These are phyloP conservation scores for Mortierella sp. DNA, from an alignment of 371 early-diverging fungal species.

Conservation along the genomic window DNA sequence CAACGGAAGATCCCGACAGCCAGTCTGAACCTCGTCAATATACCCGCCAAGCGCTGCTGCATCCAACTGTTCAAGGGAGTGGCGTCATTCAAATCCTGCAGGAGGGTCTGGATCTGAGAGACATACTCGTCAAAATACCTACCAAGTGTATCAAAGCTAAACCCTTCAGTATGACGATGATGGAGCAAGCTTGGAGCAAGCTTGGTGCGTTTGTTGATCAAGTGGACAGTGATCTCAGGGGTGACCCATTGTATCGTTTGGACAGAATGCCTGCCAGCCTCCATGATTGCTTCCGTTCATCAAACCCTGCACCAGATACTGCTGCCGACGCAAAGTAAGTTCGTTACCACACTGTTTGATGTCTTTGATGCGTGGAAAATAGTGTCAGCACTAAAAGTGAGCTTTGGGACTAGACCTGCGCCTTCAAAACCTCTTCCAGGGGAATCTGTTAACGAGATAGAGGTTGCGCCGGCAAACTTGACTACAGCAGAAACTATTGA, in stretches of 20 bases:
- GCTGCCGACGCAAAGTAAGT: conserved; percentile 8
- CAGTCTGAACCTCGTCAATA: neutral
- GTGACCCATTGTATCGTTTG: conserved; percentile 7
- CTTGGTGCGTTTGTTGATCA: conserved; percentile 39
- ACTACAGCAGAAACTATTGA: conserved; percentile 21
- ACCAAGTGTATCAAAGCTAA: neutral
- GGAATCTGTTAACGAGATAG: conserved; percentile 8
- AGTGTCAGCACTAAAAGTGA: neutral
- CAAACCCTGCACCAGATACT: neutral
- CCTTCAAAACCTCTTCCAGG: conserved; percentile 31
- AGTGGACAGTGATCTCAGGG: neutral
- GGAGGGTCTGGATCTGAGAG: neutral
- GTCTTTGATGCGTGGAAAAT: neutral
- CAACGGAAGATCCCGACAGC: neutral
- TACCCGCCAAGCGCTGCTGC: conserved; percentile 24
- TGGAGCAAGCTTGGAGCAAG: conserved; percentile 30
- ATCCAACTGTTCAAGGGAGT: conserved; percentile 11
- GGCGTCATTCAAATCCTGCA: conserved; percentile 25
- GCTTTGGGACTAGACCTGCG: conserved; percentile 4
- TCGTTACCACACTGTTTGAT: neutral
- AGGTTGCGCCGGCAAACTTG: neutral
- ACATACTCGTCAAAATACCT: neutral
- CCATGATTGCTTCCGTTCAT: neutral
- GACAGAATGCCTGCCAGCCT: conserved; percentile 14
- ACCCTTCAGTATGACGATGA: conserved; percentile 37